These are phyloP conservation scores for Peltaster fructicola DNA, from an alignment of 2,329 filamentous ascomycete species.

Conservation along the genomic window DNA sequence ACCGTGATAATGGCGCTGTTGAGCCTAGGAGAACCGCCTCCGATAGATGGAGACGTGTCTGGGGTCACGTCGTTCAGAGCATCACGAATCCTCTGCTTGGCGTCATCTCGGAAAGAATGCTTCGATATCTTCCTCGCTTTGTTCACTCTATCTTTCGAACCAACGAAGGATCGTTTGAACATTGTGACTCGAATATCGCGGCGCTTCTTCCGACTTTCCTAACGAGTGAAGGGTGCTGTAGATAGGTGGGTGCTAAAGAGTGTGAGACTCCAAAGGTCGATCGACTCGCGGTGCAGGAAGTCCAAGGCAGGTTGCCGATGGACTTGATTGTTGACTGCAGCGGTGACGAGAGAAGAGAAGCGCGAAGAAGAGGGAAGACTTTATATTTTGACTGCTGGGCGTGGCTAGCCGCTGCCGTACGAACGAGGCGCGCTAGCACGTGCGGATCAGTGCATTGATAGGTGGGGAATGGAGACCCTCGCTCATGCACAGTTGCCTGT, in stretches of 20 bases:
- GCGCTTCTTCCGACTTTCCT: not conserved
- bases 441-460: too few relatives aligned
- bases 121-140: conserved; percentile 66
- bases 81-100: conserved; percentile 76
- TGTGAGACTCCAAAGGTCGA: too few relatives aligned
- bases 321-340: conserved; percentile 15
- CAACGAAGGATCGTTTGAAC: conserved; percentile 84
- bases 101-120: conserved; percentile 59
- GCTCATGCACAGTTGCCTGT: too few relatives aligned
- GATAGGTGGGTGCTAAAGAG: conserved; percentile 28
- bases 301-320: conserved; percentile 34
- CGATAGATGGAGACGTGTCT: conserved; percentile 18
- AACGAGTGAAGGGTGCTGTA: conserved; percentile 24
- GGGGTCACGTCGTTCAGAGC: conserved; percentile 47
- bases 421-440: too few relatives aligned
- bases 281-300: conserved; percentile 34
- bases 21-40: conserved; percentile 27
- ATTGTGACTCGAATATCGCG: conserved; percentile 33
- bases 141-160: conserved; percentile 68
- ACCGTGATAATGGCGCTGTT: conserved; percentile 69
- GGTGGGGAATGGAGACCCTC: too few relatives aligned
- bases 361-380: conserved; percentile 7
- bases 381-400: too few relatives aligned
- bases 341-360: conserved; percentile 16
- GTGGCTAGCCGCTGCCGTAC: too few relatives aligned